Percentiles rank a stretch among this genome's conserved stretches.
Evolutionary conservation across 257 asterid genomes (phyloP).

Genomic region (Scutellaria minor): DNA sequence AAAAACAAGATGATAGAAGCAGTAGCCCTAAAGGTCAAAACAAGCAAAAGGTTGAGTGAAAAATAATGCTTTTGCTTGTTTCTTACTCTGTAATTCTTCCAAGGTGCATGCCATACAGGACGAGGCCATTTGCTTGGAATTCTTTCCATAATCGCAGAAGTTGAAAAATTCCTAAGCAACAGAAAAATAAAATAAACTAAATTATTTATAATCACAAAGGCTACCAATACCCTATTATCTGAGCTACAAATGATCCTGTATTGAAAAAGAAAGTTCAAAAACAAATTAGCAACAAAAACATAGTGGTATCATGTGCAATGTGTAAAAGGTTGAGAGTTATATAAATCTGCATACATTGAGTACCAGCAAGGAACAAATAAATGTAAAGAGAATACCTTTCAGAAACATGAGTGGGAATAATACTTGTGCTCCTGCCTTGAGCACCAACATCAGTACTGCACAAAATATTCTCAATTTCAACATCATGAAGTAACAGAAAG

Average conservation of each 20-base stretch:
- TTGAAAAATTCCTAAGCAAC: conserved; percentile 72
- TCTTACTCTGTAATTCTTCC: conserved; percentile 97
- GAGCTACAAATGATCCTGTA: background rate
- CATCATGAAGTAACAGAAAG: conserved; percentile 22
- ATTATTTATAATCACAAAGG: conserved; percentile 19
- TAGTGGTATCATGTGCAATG: conserved; percentile 12
- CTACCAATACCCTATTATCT: conserved; percentile 3
- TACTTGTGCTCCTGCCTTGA: conserved; percentile 61
- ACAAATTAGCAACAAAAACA: conserved; percentile 1
- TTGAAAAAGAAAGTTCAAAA: conserved; percentile 12
- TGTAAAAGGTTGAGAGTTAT: background rate
- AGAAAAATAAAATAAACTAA: background rate
- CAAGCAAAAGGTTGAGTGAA: conserved; percentile 5
- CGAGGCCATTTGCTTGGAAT: conserved; percentile 99
- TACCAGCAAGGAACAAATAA: no score
- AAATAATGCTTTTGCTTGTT: background rate
- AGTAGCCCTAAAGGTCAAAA: background rate
- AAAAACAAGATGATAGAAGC: background rate
- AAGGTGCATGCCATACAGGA: conserved; percentile 91
- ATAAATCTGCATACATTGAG: no score
- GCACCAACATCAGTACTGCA: conserved; percentile 67
- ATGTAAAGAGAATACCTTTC: conserved; percentile 60
- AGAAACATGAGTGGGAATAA: conserved; percentile 57
- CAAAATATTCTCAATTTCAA: conserved; percentile 28
- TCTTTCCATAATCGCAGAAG: conserved; percentile 99